Conservation (phyloP, 2,329 filamentous ascomycete species). For the Pyrenochaeta sp. region DNA sequence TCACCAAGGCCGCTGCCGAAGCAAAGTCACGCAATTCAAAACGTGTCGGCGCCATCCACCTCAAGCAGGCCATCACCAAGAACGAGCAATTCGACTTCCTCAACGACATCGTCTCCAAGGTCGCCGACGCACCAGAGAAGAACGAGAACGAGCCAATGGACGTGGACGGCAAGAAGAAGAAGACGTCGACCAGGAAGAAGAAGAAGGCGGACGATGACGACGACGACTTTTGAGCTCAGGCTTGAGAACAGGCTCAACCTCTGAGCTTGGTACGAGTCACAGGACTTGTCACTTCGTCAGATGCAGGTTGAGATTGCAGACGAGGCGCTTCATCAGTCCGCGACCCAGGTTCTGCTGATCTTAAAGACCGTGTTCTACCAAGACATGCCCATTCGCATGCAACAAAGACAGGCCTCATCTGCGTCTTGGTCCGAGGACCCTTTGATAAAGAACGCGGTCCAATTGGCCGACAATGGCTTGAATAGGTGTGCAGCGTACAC, state of each 20-base stretch:
- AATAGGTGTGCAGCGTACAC: constrained; percentile 23
- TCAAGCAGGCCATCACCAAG: constrained; percentile 87
- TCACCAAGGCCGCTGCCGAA: constrained; percentile 85
- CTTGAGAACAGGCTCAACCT: too few relatives aligned
- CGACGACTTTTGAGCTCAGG: constrained; percentile 40
- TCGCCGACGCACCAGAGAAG: constrained; percentile 69
- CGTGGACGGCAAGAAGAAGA: constrained; percentile 55
- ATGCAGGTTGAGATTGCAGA: too few relatives aligned
- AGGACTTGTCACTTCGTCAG: too few relatives aligned
- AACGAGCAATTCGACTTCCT: constrained; percentile 96
- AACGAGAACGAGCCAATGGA: constrained; percentile 54
- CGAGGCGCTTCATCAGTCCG: too few relatives aligned
- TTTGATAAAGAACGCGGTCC: too few relatives aligned
- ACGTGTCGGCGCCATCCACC: constrained; percentile 85
- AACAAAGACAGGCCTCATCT: too few relatives aligned
- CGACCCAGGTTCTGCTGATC: too few relatives aligned
- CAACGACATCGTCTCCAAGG: constrained; percentile 85
- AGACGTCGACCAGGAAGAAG: constrained; percentile 45
- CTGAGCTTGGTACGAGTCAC: too few relatives aligned
- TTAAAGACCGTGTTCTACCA: too few relatives aligned
- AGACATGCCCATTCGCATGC: too few relatives aligned
- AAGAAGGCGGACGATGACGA: constrained; percentile 50
- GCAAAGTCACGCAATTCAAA: constrained; percentile 85
- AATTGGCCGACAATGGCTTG: not conserved
- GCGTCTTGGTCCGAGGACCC: too few relatives aligned